Evolutionary conservation across 2,329 filamentous ascomycete species (phyloP).

Genomic region (Colletotrichum graminicola): DNA sequence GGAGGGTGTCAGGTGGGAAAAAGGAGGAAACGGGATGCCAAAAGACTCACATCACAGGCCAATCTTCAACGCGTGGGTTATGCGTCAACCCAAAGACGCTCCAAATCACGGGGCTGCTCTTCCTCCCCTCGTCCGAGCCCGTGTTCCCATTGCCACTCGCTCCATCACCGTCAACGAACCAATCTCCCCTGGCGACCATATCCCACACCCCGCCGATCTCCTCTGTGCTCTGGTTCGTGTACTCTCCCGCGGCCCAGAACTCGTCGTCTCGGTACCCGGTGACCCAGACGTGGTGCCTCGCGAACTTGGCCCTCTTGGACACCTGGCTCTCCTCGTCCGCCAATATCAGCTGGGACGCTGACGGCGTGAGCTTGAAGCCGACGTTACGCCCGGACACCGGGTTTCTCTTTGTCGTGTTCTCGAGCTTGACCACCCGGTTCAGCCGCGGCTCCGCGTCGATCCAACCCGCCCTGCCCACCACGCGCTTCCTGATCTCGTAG

Average conservation of each 20-base stretch:
- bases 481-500: conserved; percentile 66
- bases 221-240: conserved; percentile 61
- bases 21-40: background rate
- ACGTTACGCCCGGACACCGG: conserved; percentile 61
- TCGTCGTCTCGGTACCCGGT: conserved; percentile 63
- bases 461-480: conserved; percentile 59
- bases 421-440: conserved; percentile 64
- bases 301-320: conserved; percentile 58
- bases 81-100: conserved; percentile 63
- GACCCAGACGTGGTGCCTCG: conserved; percentile 62
- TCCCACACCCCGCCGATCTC: conserved; percentile 59
- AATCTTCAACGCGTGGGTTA: conserved; percentile 62
- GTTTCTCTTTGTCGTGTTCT: conserved; percentile 61
- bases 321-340: conserved; percentile 59
- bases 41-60: conserved; percentile 63
- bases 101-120: conserved; percentile 58
- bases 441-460: conserved; percentile 66
- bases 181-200: conserved; percentile 61
- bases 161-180: conserved; percentile 51
- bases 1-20: background rate
- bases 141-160: background rate
- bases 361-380: conserved; percentile 62
- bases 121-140: conserved; percentile 31
- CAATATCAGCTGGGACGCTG: conserved; percentile 60
- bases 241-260: conserved; percentile 64